Percentiles rank a stretch among this genome's conserved stretches.
These are phyloP conservation scores for Aureobasidium namibiae DNA, from an alignment of 2,329 filamentous ascomycete species.

Conservation along the genomic window DNA sequence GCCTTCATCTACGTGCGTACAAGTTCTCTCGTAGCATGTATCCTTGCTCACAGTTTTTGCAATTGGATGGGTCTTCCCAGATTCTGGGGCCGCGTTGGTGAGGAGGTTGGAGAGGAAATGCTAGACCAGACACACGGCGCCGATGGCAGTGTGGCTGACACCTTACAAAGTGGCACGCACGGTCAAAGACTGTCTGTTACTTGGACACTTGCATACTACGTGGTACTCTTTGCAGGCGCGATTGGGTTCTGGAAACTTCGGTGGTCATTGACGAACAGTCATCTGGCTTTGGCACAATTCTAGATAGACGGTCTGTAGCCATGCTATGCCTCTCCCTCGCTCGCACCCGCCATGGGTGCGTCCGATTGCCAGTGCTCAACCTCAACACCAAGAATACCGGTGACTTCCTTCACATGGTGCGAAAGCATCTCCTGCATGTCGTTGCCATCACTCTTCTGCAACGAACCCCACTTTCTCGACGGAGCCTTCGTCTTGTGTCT, in stretches of 20 bases:
- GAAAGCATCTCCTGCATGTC: constrained; percentile 50
- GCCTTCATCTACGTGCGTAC: constrained; percentile 84
- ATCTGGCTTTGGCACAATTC: constrained; percentile 17
- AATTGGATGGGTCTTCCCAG: constrained; percentile 86
- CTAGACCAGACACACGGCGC: constrained; percentile 16
- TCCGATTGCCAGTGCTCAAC: constrained; percentile 30
- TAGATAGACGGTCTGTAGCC: not conserved
- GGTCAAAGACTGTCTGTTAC: constrained; percentile 30
- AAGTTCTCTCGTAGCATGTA: constrained; percentile 67
- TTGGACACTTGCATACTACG: constrained; percentile 76
- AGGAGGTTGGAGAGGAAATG: constrained; percentile 33
- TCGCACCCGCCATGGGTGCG: not conserved
- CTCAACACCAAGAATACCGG: constrained; percentile 35
- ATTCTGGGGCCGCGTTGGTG: constrained; percentile 67
- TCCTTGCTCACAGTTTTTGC: constrained; percentile 77
- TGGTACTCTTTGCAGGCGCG: constrained; percentile 63
- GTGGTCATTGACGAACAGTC: constrained; percentile 63
- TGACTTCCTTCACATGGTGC: constrained; percentile 44
- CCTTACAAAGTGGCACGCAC: constrained; percentile 27
- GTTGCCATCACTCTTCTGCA: constrained; percentile 38
- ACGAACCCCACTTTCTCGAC: constrained; percentile 49
- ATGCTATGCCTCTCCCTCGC: not conserved
- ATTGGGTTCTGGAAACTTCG: constrained; percentile 62
- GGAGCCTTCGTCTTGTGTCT: constrained; percentile 48
- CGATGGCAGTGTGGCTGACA: constrained; percentile 15